phyloP scores from a whole-genome alignment of 768 basidiomycete species.

The Rubroboletus pulcherrimus region DNA sequence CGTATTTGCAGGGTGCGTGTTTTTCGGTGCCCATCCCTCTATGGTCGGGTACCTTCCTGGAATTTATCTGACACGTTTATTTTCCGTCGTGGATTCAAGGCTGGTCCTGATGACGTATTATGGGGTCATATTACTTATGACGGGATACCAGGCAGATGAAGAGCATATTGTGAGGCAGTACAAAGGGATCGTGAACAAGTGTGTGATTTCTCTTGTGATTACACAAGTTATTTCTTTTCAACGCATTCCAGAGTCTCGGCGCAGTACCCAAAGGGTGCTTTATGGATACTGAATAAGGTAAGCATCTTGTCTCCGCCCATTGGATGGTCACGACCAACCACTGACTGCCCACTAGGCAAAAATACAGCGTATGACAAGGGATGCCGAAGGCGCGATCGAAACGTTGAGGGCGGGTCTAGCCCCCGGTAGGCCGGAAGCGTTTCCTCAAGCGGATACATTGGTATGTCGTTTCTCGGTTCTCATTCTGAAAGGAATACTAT shows the following conservation, averaged over 20 bases:
- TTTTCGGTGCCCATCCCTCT: neutral
- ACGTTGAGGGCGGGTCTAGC: constrained; percentile 57
- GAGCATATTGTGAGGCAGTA: constrained; percentile 60
- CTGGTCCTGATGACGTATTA: constrained; percentile 81
- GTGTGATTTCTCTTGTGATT: constrained; percentile 14
- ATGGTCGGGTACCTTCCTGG: neutral
- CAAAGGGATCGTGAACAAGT: constrained; percentile 61
- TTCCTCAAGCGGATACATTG: constrained; percentile 70
- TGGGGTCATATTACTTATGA: constrained; percentile 62
- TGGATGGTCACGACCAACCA: neutral
- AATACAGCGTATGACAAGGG: constrained; percentile 66
- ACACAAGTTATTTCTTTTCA: neutral
- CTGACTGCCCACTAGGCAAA: constrained; percentile 49
- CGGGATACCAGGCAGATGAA: constrained; percentile 77
- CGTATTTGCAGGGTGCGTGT: constrained; percentile 67
- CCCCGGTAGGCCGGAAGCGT: constrained; percentile 48
- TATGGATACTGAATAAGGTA: constrained; percentile 75
- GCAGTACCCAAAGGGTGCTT: constrained; percentile 60
- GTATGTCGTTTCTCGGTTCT: constrained; percentile 31
- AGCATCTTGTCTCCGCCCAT: neutral
- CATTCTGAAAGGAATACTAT: neutral
- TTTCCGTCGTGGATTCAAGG: constrained; percentile 32
- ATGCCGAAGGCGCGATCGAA: constrained; percentile 62
- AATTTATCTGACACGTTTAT: neutral
- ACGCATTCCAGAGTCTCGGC: constrained; percentile 41